Conservation (phyloP, 2,329 filamentous ascomycete genomes). For the Aaosphaeria arxii region DNA sequence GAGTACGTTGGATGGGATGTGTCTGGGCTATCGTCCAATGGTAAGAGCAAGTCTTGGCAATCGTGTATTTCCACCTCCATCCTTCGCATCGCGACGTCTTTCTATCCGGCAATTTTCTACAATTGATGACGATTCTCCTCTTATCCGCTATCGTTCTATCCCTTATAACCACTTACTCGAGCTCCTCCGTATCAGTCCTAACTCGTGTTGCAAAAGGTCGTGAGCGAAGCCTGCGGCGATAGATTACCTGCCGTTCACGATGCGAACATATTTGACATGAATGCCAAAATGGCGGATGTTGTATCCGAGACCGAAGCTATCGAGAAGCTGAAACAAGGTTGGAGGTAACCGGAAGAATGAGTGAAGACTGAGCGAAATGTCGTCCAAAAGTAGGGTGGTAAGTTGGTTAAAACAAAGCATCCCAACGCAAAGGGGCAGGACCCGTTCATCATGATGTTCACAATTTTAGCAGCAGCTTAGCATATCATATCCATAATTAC, state of each 20-base stretch:
- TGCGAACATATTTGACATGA: slow-evolving; percentile 46
- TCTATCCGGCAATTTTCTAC: too few species aligned
- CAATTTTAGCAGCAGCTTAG: not conserved
- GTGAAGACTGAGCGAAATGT: too few species aligned
- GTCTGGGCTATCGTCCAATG: slow-evolving; percentile 45
- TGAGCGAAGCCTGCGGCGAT: slow-evolving; percentile 47
- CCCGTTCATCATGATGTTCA: not conserved
- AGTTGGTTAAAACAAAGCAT: too few species aligned
- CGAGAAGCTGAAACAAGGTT: slow-evolving; percentile 37
- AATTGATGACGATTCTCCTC: too few species aligned
- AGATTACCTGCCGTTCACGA: slow-evolving; percentile 44
- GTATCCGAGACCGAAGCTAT: slow-evolving; percentile 43
- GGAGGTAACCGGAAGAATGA: slow-evolving; percentile 11
- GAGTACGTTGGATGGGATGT: slow-evolving; percentile 45
- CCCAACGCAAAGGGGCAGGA: not conserved
- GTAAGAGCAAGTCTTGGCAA: slow-evolving; percentile 19
- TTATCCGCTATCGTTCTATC: too few species aligned
- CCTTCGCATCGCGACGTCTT: not conserved
- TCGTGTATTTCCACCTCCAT: not conserved
- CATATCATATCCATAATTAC: not conserved
- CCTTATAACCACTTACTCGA: too few species aligned
- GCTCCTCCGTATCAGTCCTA: too few species aligned
- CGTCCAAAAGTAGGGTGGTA: too few species aligned
- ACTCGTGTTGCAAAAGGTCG: slow-evolving; percentile 31
- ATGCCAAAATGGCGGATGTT: slow-evolving; percentile 49